phyloP scores from a whole-genome alignment of 2,329 filamentous ascomycete genomes.

The Hirsutella rhossiliensis region DNA sequence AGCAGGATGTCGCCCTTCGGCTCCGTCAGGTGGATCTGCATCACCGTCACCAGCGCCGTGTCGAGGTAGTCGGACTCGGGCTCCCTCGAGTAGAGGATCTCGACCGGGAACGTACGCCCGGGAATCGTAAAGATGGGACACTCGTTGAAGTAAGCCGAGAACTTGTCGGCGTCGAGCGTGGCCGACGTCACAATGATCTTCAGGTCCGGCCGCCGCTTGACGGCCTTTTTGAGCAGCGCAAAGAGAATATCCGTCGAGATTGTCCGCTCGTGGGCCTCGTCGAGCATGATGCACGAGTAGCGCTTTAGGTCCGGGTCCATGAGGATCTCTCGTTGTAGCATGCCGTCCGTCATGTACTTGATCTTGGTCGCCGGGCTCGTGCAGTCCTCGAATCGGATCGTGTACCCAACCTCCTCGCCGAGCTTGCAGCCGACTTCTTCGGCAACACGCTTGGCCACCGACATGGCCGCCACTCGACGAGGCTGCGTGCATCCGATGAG shows the following conservation, averaged over 20 bases:
- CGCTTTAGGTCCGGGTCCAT: constrained; percentile 79
- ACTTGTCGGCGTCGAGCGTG: constrained; percentile 93
- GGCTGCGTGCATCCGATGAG: constrained; percentile 96
- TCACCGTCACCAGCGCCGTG: constrained; percentile 85
- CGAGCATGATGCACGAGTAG: constrained; percentile 95
- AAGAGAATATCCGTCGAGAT: constrained; percentile 95
- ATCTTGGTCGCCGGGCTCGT: constrained; percentile 81
- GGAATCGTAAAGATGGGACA: constrained; percentile 96
- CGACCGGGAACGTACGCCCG: constrained; percentile 87
- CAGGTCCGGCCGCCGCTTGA: constrained; percentile 74
- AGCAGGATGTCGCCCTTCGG: constrained; percentile 89
- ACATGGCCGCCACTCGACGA: constrained; percentile 94
- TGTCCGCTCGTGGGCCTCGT: constrained; percentile 95
- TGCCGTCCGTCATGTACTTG: constrained; percentile 99
- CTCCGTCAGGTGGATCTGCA: constrained; percentile 95
- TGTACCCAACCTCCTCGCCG: constrained; percentile 91
- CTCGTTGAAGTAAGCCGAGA: constrained; percentile 89
- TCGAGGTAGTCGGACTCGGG: constrained; percentile 95
- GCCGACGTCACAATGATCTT: constrained; percentile 96
- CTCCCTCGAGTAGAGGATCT: constrained; percentile 89
- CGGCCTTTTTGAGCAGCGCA: constrained; percentile 82
- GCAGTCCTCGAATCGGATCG: constrained; percentile 92
- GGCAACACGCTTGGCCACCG: constrained; percentile 89
- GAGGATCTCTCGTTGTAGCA: constrained; percentile 90
- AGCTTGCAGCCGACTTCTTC: constrained; percentile 90